A percentile compares a stretch with the other conserved stretches of the same genome.
These are phyloP conservation scores for Termitomyces sp. DNA, from an alignment of 768 basidiomycete genomes.

Conservation along the genomic window DNA sequence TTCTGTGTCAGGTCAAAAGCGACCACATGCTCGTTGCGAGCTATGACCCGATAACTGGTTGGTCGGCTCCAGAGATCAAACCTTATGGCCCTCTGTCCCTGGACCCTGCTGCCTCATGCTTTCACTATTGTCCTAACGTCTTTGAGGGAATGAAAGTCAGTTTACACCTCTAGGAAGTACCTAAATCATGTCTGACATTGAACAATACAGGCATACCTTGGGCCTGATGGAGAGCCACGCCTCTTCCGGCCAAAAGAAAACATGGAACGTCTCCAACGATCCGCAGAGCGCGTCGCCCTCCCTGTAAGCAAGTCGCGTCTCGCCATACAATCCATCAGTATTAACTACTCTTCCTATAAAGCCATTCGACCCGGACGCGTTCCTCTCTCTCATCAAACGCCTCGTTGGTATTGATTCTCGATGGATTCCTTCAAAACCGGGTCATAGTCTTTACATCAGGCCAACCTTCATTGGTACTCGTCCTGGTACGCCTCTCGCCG, in stretches of 20 bases:
- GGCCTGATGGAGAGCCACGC: conserved; percentile 66
- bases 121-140: conserved; percentile 83
- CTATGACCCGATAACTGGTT: conserved; percentile 62
- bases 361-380: conserved; percentile 69
- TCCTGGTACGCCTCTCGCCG: conserved; percentile 20
- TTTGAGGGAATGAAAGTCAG: conserved; percentile 85
- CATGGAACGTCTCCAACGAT: conserved; percentile 75
- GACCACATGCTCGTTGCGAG: conserved; percentile 77
- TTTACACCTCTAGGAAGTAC: not conserved
- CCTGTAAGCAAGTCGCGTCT: conserved; percentile 42
- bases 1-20: conserved; percentile 43
- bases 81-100: conserved; percentile 68
- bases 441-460: conserved; percentile 84
- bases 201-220: conserved; percentile 57
- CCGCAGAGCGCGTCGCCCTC: conserved; percentile 67
- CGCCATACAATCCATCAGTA: not conserved
- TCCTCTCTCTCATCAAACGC: conserved; percentile 71
- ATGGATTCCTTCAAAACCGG: conserved; percentile 78
- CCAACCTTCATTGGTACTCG: conserved; percentile 69
- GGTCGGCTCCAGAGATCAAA: conserved; percentile 71
- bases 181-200: not conserved
- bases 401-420: conserved; percentile 69
- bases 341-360: conserved; percentile 19
- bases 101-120: conserved; percentile 70
- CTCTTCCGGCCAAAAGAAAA: conserved; percentile 84